phyloP scores from a whole-genome alignment of 129 eudicot genomes.

The Apium graveolens region DNA sequence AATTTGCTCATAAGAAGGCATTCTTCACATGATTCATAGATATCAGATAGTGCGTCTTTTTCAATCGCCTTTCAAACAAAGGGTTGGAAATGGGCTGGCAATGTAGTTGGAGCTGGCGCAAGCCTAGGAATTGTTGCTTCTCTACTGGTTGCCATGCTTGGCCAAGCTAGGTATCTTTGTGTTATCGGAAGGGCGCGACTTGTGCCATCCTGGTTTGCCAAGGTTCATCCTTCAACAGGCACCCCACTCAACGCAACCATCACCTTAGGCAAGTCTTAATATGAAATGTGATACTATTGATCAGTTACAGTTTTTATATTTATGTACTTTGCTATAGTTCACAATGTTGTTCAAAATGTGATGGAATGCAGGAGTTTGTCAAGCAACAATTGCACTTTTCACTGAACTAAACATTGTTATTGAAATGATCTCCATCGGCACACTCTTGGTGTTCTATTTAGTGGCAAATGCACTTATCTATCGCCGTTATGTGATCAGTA shows the following conservation, averaged over 20 bases:
- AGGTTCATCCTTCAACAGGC: slow-evolving; percentile 65
- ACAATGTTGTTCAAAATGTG: not conserved
- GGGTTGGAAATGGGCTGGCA: slow-evolving; percentile 69
- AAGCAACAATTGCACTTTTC: slow-evolving; percentile 70
- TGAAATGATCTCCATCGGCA: slow-evolving; percentile 72
- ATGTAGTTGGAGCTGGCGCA: slow-evolving; percentile 66
- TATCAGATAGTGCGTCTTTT: slow-evolving; percentile 52
- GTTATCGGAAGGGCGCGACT: slow-evolving; percentile 61
- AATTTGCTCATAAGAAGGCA: slow-evolving; percentile 30
- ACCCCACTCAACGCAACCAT: slow-evolving; percentile 66
- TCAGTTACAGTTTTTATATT: not conserved
- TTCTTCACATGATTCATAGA: slow-evolving; percentile 45
- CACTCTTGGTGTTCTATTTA: slow-evolving; percentile 62
- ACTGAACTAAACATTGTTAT: slow-evolving; percentile 66
- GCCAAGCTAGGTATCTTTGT: slow-evolving; percentile 69
- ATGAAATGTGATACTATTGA: not conserved
- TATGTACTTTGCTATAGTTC: not conserved
- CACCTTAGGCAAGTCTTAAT: slow-evolving; percentile 33
- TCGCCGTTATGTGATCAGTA: slow-evolving; percentile 37
- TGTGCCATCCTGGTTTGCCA: slow-evolving; percentile 68
- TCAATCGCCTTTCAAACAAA: slow-evolving; percentile 52
- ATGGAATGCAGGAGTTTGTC: slow-evolving; percentile 46
- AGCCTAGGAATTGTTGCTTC: slow-evolving; percentile 62
- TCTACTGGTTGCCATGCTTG: slow-evolving; percentile 71
- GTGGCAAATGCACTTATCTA: slow-evolving; percentile 75